phyloP scores from a whole-genome alignment of 257 asterid genomes.

The Solanum rostratum region DNA sequence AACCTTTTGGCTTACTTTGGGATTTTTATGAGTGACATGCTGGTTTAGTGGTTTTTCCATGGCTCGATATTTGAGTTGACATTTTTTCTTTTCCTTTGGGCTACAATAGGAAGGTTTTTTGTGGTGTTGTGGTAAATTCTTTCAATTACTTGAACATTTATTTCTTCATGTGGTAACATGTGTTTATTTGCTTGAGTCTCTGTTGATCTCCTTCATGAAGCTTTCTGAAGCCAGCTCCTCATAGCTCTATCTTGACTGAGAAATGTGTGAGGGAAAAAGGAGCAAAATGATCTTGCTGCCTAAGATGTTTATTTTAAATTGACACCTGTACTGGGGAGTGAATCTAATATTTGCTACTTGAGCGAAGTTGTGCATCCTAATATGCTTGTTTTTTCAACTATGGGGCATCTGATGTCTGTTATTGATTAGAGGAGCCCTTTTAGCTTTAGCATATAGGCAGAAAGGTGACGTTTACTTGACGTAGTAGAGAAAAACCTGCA shows the following conservation, averaged over 20 bases:
- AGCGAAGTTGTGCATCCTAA: not conserved
- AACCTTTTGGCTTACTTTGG: not conserved
- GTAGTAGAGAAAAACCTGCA: not conserved
- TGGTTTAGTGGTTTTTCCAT: not conserved
- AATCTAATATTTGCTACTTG: not conserved
- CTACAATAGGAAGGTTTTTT: not conserved
- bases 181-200: not conserved
- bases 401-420: not conserved
- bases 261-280: not conserved
- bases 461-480: not conserved
- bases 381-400: not conserved
- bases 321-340: not conserved
- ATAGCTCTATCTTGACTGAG: not conserved
- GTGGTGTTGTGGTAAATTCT: not conserved
- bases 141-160: not conserved
- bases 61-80: not conserved
- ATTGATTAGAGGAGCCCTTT: not conserved
- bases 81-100: not conserved
- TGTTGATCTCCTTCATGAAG: not conserved
- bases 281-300: not conserved
- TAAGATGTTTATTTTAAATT: not conserved
- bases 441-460: not conserved
- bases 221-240: not conserved
- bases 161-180: not conserved
- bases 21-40: not conserved